Percentiles rank a stretch among this genome's conserved stretches.
phyloP scores from a whole-genome alignment of 768 basidiomycete species.

The Boletus sp. region DNA sequence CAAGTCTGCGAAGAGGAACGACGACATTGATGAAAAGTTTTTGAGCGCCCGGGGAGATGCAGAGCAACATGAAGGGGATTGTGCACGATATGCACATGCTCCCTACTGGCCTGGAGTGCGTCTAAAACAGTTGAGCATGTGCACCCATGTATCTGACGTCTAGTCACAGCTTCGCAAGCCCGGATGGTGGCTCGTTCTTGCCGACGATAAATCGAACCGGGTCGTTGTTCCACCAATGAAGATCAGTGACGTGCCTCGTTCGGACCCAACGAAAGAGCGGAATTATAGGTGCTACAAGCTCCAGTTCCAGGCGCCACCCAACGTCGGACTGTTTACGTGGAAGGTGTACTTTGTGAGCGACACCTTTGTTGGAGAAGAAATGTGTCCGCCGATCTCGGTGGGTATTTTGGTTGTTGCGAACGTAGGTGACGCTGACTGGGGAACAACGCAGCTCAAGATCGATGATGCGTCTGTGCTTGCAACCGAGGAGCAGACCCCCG shows the following conservation, averaged over 20 bases:
- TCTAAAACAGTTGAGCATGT: slow-evolving; percentile 2
- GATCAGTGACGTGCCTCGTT: slow-evolving; percentile 73
- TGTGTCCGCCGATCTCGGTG: slow-evolving; percentile 66
- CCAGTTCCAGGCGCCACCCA: slow-evolving; percentile 92
- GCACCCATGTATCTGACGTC: not conserved
- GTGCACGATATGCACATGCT: slow-evolving; percentile 74
- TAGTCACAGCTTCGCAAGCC: slow-evolving; percentile 73
- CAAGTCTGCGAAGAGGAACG: slow-evolving; percentile 44
- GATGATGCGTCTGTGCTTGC: slow-evolving; percentile 62
- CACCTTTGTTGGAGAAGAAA: slow-evolving; percentile 83
- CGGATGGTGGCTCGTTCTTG: slow-evolving; percentile 88
- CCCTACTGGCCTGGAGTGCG: slow-evolving; percentile 88
- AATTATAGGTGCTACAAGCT: slow-evolving; percentile 84
- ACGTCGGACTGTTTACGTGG: slow-evolving; percentile 83
- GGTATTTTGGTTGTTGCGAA: slow-evolving; percentile 24
- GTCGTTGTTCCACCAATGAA: slow-evolving; percentile 85
- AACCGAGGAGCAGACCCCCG: slow-evolving; percentile 56
- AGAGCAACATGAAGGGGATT: slow-evolving; percentile 53
- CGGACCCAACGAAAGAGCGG: slow-evolving; percentile 44
- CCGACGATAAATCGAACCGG: slow-evolving; percentile 79
- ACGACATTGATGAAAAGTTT: slow-evolving; percentile 69
- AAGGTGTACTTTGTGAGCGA: slow-evolving; percentile 84
- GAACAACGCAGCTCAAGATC: slow-evolving; percentile 64
- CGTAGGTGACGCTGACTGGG: slow-evolving; percentile 4
- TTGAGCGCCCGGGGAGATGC: slow-evolving; percentile 57